A percentile compares a stretch with the other conserved stretches of the same genome.
These are phyloP conservation scores for Cercospora nicotianae DNA, from an alignment of 2,329 filamentous ascomycete genomes.

Conservation along the genomic window DNA sequence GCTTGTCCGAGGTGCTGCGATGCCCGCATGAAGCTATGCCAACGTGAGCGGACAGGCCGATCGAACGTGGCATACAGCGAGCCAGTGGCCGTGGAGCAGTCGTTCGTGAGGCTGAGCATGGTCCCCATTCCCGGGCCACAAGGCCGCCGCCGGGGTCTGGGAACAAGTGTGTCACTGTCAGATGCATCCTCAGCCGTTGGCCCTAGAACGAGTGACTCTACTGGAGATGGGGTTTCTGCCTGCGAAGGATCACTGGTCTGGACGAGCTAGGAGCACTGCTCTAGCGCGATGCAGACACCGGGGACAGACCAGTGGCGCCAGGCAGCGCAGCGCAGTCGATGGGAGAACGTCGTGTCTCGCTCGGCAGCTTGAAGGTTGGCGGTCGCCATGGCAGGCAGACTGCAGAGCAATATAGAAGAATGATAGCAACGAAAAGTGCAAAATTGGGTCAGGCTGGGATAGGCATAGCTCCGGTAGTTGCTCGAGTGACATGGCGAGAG, in stretches of 20 bases:
- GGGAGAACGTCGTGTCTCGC: background rate
- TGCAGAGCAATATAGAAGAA: background rate
- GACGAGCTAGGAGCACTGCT: background rate
- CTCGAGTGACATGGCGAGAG: background rate
- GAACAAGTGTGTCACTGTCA: background rate
- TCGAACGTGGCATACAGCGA: background rate
- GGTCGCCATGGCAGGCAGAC: background rate
- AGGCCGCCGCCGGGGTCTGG: background rate
- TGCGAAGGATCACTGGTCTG: background rate
- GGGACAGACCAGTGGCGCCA: background rate
- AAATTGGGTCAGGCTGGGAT: background rate
- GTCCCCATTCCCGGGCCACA: background rate
- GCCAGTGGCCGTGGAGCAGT: slow-evolving; percentile 9
- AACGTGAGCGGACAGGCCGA: background rate
- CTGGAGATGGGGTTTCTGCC: background rate
- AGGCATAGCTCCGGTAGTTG: background rate
- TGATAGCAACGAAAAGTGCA: background rate
- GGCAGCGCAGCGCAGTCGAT: background rate
- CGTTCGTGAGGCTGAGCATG: slow-evolving; percentile 6
- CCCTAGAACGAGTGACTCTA: background rate
- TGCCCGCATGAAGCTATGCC: background rate
- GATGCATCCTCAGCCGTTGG: background rate
- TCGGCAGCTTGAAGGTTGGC: background rate
- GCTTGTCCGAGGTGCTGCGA: background rate
- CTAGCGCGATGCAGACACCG: background rate